phyloP scores from a whole-genome alignment of 768 basidiomycete genomes.

The Pleurotus tuber-regium region DNA sequence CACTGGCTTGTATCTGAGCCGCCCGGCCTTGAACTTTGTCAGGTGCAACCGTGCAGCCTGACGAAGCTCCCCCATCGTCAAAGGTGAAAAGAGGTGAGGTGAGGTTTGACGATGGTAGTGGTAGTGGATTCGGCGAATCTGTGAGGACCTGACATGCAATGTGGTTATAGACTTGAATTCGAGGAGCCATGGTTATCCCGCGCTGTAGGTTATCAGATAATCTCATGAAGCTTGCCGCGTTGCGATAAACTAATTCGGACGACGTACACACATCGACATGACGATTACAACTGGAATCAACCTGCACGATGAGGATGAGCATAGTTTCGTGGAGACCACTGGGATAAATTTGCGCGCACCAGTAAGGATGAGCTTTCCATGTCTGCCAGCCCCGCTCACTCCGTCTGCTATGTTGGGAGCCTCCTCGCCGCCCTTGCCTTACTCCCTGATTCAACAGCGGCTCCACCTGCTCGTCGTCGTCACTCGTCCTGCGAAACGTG shows the following conservation, averaged over 20 bases:
- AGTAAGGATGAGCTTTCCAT: slow-evolving; percentile 42
- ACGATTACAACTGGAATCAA: slow-evolving; percentile 68
- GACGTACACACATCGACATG: slow-evolving; percentile 63
- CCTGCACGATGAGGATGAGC: slow-evolving; percentile 37
- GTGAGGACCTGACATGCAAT: slow-evolving; percentile 63
- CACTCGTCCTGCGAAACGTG: slow-evolving; percentile 6
- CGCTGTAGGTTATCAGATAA: slow-evolving; percentile 42
- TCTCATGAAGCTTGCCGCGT: slow-evolving; percentile 12
- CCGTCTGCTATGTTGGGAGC: neutral
- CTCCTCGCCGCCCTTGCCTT: neutral
- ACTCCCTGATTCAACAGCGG: neutral
- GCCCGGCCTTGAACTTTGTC: slow-evolving; percentile 66
- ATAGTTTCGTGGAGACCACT: neutral
- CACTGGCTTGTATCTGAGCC: slow-evolving; percentile 68
- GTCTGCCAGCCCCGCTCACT: neutral
- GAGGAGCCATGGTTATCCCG: slow-evolving; percentile 75
- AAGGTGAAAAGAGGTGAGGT: neutral
- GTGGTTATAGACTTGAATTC: slow-evolving; percentile 77
- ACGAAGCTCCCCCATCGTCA: slow-evolving; percentile 10
- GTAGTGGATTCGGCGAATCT: neutral
- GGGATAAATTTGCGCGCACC: slow-evolving; percentile 27
- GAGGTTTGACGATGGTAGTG: slow-evolving; percentile 6
- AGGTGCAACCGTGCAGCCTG: too few species aligned
- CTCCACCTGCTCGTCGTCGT: slow-evolving; percentile 5
- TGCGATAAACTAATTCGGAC: neutral